Conservation (phyloP, 2,329 filamentous ascomycete genomes). For the Aspergillus pseudonomiae region DNA sequence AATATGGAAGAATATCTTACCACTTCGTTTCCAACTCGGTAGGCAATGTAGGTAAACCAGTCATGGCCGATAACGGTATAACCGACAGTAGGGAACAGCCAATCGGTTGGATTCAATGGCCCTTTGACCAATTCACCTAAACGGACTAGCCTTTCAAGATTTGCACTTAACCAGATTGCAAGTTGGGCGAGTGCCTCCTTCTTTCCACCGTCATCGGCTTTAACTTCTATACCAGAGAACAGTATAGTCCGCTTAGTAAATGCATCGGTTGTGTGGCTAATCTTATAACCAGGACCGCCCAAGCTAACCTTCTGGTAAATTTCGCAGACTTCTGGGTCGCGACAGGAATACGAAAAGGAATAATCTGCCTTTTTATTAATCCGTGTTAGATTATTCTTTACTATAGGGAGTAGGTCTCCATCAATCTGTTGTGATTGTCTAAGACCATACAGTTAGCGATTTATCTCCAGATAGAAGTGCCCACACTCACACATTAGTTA, state of each 20-base stretch:
- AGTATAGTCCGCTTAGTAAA: conserved; percentile 2
- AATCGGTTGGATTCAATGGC: neutral
- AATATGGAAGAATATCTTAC: neutral
- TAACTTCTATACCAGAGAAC: neutral
- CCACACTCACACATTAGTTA: neutral
- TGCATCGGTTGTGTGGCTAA: neutral
- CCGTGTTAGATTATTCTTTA: neutral
- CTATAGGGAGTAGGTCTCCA: neutral
- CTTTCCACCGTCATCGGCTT: neutral
- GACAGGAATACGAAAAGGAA: neutral
- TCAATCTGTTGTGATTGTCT: neutral
- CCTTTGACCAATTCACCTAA: neutral
- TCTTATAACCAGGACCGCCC: neutral
- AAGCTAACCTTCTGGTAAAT: neutral
- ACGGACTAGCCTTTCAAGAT: neutral
- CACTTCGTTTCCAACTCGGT: neutral
- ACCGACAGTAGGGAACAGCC: neutral
- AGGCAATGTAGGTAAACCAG: conserved; percentile 2
- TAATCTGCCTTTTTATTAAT: conserved; percentile 1
- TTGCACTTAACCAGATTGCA: neutral
- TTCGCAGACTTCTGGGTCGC: neutral
- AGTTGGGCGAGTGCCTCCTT: neutral
- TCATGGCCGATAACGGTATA: conserved; percentile 2
- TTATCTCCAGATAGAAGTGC: neutral
- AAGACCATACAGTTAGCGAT: neutral